Percentiles rank a stretch among this genome's conserved stretches.
These are phyloP conservation scores for Metschnikowia cerradonensis DNA, from an alignment of 805 yeast genomes.

Conservation along the genomic window DNA sequence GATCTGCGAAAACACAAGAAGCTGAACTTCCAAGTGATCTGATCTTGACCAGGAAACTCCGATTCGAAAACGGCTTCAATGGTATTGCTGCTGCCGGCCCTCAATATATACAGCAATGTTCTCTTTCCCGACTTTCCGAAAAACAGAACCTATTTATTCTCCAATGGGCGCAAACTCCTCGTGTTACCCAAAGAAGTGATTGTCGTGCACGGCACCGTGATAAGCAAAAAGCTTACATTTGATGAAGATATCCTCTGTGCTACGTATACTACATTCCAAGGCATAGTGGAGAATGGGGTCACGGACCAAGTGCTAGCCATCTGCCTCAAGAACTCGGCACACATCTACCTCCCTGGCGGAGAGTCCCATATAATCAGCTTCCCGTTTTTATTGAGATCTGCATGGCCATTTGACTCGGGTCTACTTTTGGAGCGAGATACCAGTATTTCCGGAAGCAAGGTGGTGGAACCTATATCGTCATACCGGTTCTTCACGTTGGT, in stretches of 20 bases:
- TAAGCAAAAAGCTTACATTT: conserved; percentile 47
- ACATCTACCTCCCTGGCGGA: conserved; percentile 61
- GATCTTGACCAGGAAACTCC: not conserved
- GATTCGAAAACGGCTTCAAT: conserved; percentile 1
- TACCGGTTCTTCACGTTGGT: conserved; percentile 58
- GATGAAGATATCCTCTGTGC: conserved; percentile 55
- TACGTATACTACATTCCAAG: conserved; percentile 52
- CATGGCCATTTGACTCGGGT: conserved; percentile 66
- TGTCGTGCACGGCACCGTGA: conserved; percentile 48
- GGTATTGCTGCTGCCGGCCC: conserved; percentile 27
- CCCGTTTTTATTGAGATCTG: conserved; percentile 62
- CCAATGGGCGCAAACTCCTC: conserved; percentile 33
- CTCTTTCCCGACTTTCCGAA: conserved; percentile 21
- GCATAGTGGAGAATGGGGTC: conserved; percentile 10
- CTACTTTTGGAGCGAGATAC: conserved; percentile 54
- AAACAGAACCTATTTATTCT: conserved; percentile 21
- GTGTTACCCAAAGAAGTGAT: conserved; percentile 37
- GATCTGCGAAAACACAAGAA: conserved; percentile 3
- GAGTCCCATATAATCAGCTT: conserved; percentile 56
- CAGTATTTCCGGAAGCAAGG: conserved; percentile 1
- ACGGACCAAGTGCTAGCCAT: conserved; percentile 48
- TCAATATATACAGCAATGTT: conserved; percentile 28
- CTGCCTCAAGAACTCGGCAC: conserved; percentile 54
- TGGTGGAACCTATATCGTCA: conserved; percentile 10
- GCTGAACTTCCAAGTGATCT: not conserved